Percentiles rank a stretch among this genome's conserved stretches.
Conservation (phyloP, 2,329 filamentous ascomycete species). For the Aspergillus floridensis region DNA sequence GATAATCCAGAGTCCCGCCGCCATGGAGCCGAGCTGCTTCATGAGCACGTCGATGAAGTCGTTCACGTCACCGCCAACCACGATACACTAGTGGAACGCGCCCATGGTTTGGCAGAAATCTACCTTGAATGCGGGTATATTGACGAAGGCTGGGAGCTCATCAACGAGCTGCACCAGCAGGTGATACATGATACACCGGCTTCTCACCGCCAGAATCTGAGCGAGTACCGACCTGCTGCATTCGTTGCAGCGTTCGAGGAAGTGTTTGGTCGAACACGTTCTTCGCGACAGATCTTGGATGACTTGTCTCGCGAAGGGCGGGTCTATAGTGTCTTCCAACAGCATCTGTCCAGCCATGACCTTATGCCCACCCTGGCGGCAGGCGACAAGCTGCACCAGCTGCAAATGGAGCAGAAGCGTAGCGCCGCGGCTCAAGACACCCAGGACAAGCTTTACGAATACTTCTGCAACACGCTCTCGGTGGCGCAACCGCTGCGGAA, state of each 20-base stretch:
- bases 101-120: conserved; percentile 46
- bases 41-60: conserved; percentile 43
- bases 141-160: conserved; percentile 41
- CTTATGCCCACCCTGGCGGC: conserved; percentile 33
- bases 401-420: conserved; percentile 34
- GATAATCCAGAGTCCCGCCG: conserved; percentile 39
- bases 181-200: conserved; percentile 47
- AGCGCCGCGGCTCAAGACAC: conserved; percentile 28
- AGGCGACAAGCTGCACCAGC: conserved; percentile 29
- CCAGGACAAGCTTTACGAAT: conserved; percentile 35
- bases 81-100: conserved; percentile 47
- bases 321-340: conserved; percentile 42
- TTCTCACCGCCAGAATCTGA: conserved; percentile 25
- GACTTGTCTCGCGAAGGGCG: conserved; percentile 45
- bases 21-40: conserved; percentile 41
- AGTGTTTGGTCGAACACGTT: conserved; percentile 36
- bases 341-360: conserved; percentile 32
- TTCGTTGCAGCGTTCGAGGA: conserved; percentile 49
- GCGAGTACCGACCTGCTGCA: conserved; percentile 40
- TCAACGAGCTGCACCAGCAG: conserved; percentile 50
- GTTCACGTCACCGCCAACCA: conserved; percentile 42
- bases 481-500: conserved; percentile 23
- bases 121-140: conserved; percentile 46
- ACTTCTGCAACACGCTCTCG: conserved; percentile 36
- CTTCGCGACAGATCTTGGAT: conserved; percentile 42